Base-by-base conservation (phyloP, 306 rosid species). In the Glycine soja region DNA sequence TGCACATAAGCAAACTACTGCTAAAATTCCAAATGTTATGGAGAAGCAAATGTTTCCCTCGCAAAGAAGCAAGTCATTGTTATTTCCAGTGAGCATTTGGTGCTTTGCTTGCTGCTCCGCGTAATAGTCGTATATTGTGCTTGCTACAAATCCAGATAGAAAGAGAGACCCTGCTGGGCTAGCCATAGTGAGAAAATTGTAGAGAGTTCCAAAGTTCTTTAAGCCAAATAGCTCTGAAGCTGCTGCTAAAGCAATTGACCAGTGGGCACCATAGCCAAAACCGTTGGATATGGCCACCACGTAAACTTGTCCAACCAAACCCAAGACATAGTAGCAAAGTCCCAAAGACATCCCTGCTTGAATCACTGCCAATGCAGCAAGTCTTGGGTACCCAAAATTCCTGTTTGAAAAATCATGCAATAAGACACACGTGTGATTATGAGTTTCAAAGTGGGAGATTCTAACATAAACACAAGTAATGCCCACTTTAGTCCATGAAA, bases 161-260 rank as follows among this genome's bases (percentile, higher is more conserved):
- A 93, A 76, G 13, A 93, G 84, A 47, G 97, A 88, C 51, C 97
- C 97, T 6, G 80, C 76, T n/a, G 97, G 96, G 61, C 75, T 86
- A 10, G 92, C 92, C 61, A 91, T 66, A 0, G 91, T 83, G 10
- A 90, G 89, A 77, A 91, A 91, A 70, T 93, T 93, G 80, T 88
- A 90, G 32, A 93, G 58, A 6, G 91, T 88, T 34, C 96, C 97
- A 5, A 93, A 93, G 70, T 89, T 91, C 79, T 90, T 91, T 85
- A 91, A 80, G 46, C 96, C 97, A 4, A 93, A 93, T 46, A 91
- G 85, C 24, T 88, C 88, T 30, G 91, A 86, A 34, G 85, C 84
- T 19, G 88, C 57, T 8, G 89, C 83, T 16, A 81, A 10, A 0
- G 70, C 89, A 65, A 86, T 86, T 16, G 88, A 75, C 91, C 86